These are phyloP conservation scores for Cyphellophora europaea DNA, from an alignment of 2,329 filamentous ascomycete species.

Conservation along the genomic window DNA sequence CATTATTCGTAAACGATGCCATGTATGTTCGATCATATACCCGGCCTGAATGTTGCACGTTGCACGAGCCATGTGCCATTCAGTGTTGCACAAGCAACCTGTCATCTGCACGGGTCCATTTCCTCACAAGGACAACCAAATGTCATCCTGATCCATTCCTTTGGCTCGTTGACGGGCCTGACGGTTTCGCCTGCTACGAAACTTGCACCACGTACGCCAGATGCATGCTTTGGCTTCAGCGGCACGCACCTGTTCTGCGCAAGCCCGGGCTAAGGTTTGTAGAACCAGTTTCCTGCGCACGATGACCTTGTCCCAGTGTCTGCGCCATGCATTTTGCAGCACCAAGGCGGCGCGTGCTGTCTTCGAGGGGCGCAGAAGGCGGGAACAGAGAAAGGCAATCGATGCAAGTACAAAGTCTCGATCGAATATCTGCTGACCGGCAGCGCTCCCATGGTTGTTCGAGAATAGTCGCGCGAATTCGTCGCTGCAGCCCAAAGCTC, in stretches of 20 bases:
- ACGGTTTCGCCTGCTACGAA: not conserved
- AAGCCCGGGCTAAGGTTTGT: slow-evolving; percentile 31
- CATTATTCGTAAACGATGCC: too few species aligned
- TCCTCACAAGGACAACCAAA: slow-evolving; percentile 13
- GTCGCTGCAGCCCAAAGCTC: slow-evolving; percentile 15
- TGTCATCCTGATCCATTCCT: slow-evolving; percentile 7
- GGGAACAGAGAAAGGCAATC: slow-evolving; percentile 51
- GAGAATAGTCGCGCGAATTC: slow-evolving; percentile 17
- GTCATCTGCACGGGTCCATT: too few species aligned
- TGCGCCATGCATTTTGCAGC: slow-evolving; percentile 45
- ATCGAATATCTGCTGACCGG: slow-evolving; percentile 35
- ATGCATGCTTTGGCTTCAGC: not conserved
- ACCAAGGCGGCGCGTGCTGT: slow-evolving; percentile 40
- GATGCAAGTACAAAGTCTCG: slow-evolving; percentile 46
- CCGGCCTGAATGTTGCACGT: too few species aligned
- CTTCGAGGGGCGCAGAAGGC: slow-evolving; percentile 43
- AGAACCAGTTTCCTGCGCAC: slow-evolving; percentile 23
- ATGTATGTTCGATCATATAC: too few species aligned
- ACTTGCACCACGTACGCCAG: not conserved
- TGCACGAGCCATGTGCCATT: too few species aligned
- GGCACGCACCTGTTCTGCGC: slow-evolving; percentile 8
- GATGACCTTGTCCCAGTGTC: slow-evolving; percentile 9
- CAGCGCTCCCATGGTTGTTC: not conserved
- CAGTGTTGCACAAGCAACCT: too few species aligned
- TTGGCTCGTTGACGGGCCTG: not conserved